Conservation (phyloP, 768 basidiomycete genomes). For the Naganishia vishniacii region DNA sequence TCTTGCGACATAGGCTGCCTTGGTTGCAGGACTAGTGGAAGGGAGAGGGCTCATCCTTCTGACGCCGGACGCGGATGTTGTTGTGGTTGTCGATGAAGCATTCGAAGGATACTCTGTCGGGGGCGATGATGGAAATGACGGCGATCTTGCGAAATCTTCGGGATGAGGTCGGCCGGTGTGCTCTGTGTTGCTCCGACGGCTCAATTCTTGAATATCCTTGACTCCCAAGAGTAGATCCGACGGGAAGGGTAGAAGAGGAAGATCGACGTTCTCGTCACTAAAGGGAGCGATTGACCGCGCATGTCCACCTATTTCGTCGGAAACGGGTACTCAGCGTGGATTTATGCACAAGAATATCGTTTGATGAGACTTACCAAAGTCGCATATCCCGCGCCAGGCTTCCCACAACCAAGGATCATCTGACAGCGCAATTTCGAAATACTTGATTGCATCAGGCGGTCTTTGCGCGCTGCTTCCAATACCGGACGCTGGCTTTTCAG, state of each 20-base stretch:
- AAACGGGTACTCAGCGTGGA: too few species aligned
- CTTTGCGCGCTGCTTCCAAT: background rate
- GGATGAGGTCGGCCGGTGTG: background rate
- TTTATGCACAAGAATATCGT: too few species aligned
- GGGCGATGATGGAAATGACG: slow-evolving; percentile 18
- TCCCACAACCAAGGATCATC: slow-evolving; percentile 48
- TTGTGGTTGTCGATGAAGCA: slow-evolving; percentile 9
- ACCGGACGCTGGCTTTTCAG: background rate
- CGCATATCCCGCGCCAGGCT: slow-evolving; percentile 44
- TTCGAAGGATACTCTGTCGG: slow-evolving; percentile 18
- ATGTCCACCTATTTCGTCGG: slow-evolving; percentile 9
- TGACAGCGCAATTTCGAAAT: slow-evolving; percentile 32
- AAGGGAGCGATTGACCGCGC: slow-evolving; percentile 12
- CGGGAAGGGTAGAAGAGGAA: slow-evolving; percentile 22
- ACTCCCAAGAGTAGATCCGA: slow-evolving; percentile 25
- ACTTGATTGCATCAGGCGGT: slow-evolving; percentile 19
- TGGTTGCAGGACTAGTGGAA: slow-evolving; percentile 9
- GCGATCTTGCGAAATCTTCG: background rate
- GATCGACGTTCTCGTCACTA: slow-evolving; percentile 24
- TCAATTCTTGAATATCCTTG: slow-evolving; percentile 1
- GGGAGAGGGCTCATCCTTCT: slow-evolving; percentile 21
- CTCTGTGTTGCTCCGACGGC: background rate
- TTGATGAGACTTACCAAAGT: slow-evolving; percentile 45
- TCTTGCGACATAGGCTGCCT: background rate
- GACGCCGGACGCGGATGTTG: background rate